Percentiles rank a stretch among this genome's conserved stretches.
These are phyloP conservation scores for Oryza nivara DNA, from an alignment of 176 grass and related monocot species.

Conservation along the genomic window DNA sequence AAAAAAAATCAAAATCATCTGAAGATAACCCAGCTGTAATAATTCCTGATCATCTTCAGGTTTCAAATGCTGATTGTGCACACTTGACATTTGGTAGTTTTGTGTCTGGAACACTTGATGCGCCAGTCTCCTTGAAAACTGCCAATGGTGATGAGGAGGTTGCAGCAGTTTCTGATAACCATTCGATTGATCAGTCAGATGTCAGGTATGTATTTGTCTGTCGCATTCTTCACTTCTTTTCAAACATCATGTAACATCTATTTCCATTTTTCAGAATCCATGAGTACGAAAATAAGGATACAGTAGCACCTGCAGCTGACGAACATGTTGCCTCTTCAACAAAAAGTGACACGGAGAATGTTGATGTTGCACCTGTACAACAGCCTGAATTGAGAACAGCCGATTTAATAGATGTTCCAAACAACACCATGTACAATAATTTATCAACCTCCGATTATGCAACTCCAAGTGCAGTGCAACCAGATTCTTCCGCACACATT, in stretches of 20 bases:
- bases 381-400: constrained; percentile 51
- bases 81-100: constrained; percentile 86
- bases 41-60: constrained; percentile 75
- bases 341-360: constrained; percentile 43
- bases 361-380: constrained; percentile 46
- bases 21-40: constrained; percentile 76
- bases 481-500: constrained; percentile 52
- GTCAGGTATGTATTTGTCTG: constrained; percentile 43
- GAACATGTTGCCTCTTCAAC: constrained; percentile 49
- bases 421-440: constrained; percentile 56
- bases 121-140: constrained; percentile 49
- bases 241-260: constrained; percentile 14
- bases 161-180: constrained; percentile 36
- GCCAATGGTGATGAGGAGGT: constrained; percentile 50
- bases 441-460: constrained; percentile 54
- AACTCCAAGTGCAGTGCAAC: constrained; percentile 35
- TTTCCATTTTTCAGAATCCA: constrained; percentile 52
- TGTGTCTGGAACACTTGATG: constrained; percentile 71
- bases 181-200: constrained; percentile 46
- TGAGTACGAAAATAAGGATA: constrained; percentile 53
- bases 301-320: constrained; percentile 26
- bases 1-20: constrained; percentile 43
- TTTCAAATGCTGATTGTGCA: constrained; percentile 66
- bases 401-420: constrained; percentile 55
- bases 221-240: constrained; percentile 2